Base-by-base conservation (phyloP, 768 basidiomycete species). In the Leucosporidium creatinivorum region DNA sequence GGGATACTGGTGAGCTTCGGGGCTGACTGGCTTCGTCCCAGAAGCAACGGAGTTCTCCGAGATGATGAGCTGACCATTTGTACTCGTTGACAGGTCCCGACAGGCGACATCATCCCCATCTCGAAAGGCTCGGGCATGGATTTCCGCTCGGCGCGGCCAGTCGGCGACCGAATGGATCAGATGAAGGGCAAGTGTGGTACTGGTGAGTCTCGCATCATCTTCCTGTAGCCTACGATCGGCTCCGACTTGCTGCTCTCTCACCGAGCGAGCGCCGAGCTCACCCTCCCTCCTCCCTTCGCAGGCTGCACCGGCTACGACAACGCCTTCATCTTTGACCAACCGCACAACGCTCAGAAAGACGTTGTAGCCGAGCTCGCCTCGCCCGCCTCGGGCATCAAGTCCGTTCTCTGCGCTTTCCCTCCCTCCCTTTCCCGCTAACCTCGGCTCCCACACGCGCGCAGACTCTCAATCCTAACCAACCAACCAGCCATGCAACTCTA, bases 401-500 rank as follows among this genome's bases (percentile, higher is more conserved):
- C 47, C 33, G 56, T 44, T 13, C 39, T 44, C 15, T 13, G 2
- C 39, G 8, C 33, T 15, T 13, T 17, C 39, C 13, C 39, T 44
- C 13, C 13, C 15, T 44, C 13, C 39, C 39, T 12, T 44, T 13
- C 10, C 39, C 39, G 10, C 39, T 44, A 17, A 44, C 21, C 15
- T 19, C 12, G 13, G 6, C 36, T 12, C 23, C 7, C 49, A 25
- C 33, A 4, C 10, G 5, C 5, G 33, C 33, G 4, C 56, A 67
- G 66, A 1, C 19, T 67, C 10, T 21, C 48, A 13, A 31, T 63
- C 36, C 56, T 58, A 4, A 67, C 66, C 5, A 33, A 63, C 39
- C 66, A 67, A 47, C 66, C 66, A 30, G 39, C 54, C 19, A 17
- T 60, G 9, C 62, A 67, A 28, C 57, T 67, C 51, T 65, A 65